Base-by-base conservation (phyloP, 1,284 basidiomycete genomes). In the Rhodotorula sp. region DNA sequence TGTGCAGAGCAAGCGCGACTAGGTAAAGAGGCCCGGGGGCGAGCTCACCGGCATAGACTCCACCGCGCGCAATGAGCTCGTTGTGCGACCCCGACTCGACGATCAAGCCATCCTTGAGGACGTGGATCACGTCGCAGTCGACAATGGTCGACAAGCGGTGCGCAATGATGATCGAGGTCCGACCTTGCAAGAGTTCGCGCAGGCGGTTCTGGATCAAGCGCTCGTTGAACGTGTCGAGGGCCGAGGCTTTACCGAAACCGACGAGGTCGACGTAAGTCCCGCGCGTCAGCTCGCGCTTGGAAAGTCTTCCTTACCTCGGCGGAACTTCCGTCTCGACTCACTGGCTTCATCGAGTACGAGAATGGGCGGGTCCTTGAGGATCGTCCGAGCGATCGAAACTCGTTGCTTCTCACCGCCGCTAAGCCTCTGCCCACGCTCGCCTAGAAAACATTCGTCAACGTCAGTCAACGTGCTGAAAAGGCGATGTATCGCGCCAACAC, bases 131-230 rank as follows among this genome's bases (percentile, higher is more conserved):
- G 80, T 91, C 89, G 69, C 89, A 88, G 67, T 86, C 86, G 60
- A 89, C 86, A 78, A 89, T 81, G 78, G 91, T 90, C 75, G 89
- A 89, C 71, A 90, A 82, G 55, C 90, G 85, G 79, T 90, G 89
- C 24, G 91, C 89, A 80, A 92, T 89, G 62, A 90, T 90, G 73
- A 95, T 79, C 46, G 87, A 88, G 26, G 89, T 88, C 70, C 89
- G 85, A 62, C 87, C 89, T 76, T 85, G 62, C 68, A 86, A 87
- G 44, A 89, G 85, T 76, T 88, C 88, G 77, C 88, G 88, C 61
- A 92, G 83, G 17, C 90, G 89, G 75, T 88, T 89, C 79, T 94
- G 92, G 71, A 95, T 90, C 77, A 90, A 87, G 70, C 89, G 88
- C 80, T 93, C 91, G 3, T 91, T 92, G 12, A 87, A 87, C 6